Percentiles rank a stretch among this genome's conserved stretches.
These are phyloP conservation scores for Diaporthe vaccinii DNA, from an alignment of 2,329 filamentous ascomycete genomes.

Conservation along the genomic window DNA sequence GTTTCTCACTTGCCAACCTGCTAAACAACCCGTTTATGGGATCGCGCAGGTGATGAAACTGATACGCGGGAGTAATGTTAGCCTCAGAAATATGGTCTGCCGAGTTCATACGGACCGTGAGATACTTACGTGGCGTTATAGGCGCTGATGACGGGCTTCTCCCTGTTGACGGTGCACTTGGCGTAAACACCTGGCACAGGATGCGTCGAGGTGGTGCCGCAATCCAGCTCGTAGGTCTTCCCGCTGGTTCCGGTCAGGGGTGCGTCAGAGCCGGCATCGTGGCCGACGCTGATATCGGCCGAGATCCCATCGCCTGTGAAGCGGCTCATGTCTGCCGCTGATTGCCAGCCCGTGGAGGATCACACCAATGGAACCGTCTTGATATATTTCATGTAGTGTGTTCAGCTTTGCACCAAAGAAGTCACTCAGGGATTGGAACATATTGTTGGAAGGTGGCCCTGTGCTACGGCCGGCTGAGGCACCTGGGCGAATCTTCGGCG, in stretches of 20 bases:
- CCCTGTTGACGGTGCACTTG: constrained; percentile 12
- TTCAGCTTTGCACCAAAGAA: not conserved
- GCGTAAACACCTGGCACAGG: not conserved
- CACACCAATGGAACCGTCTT: not conserved
- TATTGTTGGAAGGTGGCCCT: not conserved
- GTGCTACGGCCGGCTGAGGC: not conserved
- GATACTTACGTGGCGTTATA: not conserved
- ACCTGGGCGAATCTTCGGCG: not conserved
- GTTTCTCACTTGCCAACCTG: not conserved
- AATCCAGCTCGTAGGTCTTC: constrained; percentile 10
- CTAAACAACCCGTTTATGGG: not conserved
- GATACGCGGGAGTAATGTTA: not conserved
- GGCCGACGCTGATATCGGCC: not conserved
- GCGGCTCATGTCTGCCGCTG: not conserved
- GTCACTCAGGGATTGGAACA: no score
- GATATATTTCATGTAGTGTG: not conserved
- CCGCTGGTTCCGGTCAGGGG: constrained; percentile 1
- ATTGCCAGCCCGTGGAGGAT: not conserved
- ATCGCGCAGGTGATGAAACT: constrained; percentile 9
- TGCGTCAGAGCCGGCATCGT: not conserved
- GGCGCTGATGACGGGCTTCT: not conserved
- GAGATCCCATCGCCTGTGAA: not conserved
- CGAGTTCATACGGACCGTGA: accelerated
- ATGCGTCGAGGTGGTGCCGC: not conserved
- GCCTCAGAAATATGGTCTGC: not conserved